These are phyloP conservation scores for Golubevia sp. DNA, from an alignment of 1,284 basidiomycete species.

Conservation along the genomic window DNA sequence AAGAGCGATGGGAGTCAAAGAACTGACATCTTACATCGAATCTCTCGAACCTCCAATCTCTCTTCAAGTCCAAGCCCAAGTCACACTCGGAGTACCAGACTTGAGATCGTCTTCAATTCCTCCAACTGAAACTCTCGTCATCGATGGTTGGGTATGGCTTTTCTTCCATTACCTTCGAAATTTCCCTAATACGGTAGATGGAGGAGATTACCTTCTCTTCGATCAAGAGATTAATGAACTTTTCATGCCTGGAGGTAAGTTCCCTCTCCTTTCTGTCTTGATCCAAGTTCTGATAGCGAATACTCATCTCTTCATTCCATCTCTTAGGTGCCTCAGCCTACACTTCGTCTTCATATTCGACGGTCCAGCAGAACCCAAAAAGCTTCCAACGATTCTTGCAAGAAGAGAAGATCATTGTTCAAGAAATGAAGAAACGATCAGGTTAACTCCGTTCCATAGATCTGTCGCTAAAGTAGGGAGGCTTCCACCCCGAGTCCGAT, in stretches of 20 bases:
- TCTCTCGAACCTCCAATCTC: conserved; percentile 7
- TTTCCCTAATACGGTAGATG: conserved; percentile 26
- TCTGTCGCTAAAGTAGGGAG: conserved; percentile 13
- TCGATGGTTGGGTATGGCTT: conserved; percentile 47
- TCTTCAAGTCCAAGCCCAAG: conserved; percentile 21
- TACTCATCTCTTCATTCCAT: conserved; percentile 13
- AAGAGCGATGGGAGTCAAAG: conserved; percentile 30
- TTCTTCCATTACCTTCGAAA: conserved; percentile 25
- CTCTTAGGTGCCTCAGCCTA: conserved; percentile 18
- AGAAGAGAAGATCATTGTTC: conserved; percentile 23
- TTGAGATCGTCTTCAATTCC: conserved; percentile 2
- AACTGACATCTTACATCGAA: conserved; percentile 30
- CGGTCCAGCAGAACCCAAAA: conserved; percentile 31
- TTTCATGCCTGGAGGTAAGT: conserved; percentile 12
- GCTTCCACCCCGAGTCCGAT: conserved; percentile 28
- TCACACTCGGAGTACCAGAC: conserved; percentile 9
- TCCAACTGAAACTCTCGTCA: conserved; percentile 14
- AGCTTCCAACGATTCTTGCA: conserved; percentile 24
- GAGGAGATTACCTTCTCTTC: conserved; percentile 23
- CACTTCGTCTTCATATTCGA: conserved; percentile 48
- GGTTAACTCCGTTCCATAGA: conserved; percentile 13
- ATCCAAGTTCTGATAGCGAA: too few relatives aligned
- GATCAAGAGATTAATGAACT: background rate
- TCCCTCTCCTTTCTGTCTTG: background rate
- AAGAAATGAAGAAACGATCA: conserved; percentile 32